Evolutionary conservation across 2,329 filamentous ascomycete species (phyloP).

Genomic region (Pseudogymnoascus sp.): DNA sequence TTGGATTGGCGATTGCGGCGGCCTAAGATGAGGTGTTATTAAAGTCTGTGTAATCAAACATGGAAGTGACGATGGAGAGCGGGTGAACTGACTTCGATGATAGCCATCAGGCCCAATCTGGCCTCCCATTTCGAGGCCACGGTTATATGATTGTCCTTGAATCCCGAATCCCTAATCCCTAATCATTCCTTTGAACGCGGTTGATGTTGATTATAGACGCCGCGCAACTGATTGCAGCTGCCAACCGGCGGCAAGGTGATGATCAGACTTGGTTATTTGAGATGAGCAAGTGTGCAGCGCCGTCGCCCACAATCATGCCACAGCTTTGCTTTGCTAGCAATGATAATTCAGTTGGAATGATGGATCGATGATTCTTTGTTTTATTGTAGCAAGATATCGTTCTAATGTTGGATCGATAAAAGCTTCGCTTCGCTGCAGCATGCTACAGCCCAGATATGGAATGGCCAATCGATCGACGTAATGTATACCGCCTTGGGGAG

Average conservation of each 20-base stretch:
- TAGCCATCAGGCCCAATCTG: background rate
- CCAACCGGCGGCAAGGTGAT: background rate
- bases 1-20: background rate
- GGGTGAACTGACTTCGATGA: background rate
- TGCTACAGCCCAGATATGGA: background rate
- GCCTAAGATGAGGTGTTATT: background rate
- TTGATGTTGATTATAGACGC: background rate
- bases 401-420: background rate
- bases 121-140: background rate
- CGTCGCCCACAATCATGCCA: background rate
- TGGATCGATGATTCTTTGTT: background rate
- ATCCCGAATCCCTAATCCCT: too few species aligned
- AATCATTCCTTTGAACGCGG: background rate
- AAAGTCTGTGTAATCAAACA: background rate
- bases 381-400: background rate
- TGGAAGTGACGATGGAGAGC: background rate
- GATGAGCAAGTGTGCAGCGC: background rate
- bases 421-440: background rate
- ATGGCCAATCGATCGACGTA: background rate
- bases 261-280: constrained; percentile 1
- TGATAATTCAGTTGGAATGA: background rate
- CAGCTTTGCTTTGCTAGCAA: background rate
- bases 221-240: background rate
- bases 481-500: background rate
- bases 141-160: background rate